Percentiles rank a stretch among this genome's conserved stretches.
These are phyloP conservation scores for Thuidium tamariscinum DNA, from an alignment of 225 moss, liverwort and hornwort species.

Conservation along the genomic window DNA sequence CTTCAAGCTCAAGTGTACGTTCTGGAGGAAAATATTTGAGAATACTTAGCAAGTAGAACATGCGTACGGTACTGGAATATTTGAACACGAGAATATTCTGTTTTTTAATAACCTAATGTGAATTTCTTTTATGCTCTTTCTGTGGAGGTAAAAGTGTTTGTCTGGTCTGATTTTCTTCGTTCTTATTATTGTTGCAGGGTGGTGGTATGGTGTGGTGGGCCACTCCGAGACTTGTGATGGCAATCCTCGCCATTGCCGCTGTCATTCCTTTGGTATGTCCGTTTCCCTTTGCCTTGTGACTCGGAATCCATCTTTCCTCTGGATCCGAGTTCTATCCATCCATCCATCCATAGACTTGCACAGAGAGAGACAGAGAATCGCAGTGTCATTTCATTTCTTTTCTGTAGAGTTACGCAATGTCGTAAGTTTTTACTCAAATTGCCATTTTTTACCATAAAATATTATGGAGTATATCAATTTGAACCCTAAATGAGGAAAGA, in stretches of 20 bases:
- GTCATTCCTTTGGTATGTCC: conserved; percentile 44
- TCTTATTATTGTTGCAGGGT: conserved; percentile 47
- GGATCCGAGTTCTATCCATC: not conserved
- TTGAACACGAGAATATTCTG: not conserved
- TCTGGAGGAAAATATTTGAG: not conserved
- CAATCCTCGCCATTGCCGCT: conserved; percentile 59
- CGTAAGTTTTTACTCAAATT: no score
- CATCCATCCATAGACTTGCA: not conserved
- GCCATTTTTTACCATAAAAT: not conserved
- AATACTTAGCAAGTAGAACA: not conserved
- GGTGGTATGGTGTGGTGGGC: conserved; percentile 99
- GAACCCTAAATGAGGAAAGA: not conserved
- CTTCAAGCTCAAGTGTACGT: not conserved
- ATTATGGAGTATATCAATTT: not conserved
- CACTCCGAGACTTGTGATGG: conserved; percentile 63
- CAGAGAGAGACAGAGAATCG: not conserved
- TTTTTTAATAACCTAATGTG: not conserved
- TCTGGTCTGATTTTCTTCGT: not conserved
- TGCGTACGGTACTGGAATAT: not conserved
- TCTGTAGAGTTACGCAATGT: not conserved
- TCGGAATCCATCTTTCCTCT: not conserved
- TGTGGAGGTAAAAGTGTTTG: not conserved
- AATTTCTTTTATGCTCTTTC: not conserved
- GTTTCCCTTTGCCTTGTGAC: not conserved
- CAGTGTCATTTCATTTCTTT: not conserved